These are phyloP conservation scores for Pseudopediastrum boryanum DNA, from an alignment of 139 green algal genomes.

Conservation along the genomic window DNA sequence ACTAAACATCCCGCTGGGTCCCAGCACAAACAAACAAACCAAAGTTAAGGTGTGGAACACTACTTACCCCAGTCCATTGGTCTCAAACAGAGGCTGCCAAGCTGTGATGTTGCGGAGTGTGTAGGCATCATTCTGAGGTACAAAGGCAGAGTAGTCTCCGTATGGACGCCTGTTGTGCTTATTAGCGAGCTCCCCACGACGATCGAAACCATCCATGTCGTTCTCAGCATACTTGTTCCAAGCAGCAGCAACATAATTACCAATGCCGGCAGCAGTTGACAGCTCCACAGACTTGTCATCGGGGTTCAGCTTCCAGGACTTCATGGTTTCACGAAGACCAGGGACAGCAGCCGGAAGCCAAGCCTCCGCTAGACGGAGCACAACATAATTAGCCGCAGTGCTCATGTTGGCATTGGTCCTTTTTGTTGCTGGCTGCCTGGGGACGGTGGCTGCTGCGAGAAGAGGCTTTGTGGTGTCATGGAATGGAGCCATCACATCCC, in stretches of 20 bases:
- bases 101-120: background rate
- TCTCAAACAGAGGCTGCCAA: slow-evolving; percentile 9
- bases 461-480: background rate
- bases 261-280: background rate
- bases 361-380: background rate
- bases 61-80: no score
- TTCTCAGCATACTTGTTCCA: background rate
- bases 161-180: background rate
- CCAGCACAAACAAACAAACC: no score
- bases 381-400: background rate
- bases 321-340: background rate
- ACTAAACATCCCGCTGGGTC: no score
- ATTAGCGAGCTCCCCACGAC: background rate
- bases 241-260: background rate
- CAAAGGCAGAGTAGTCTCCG: background rate
- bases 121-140: background rate
- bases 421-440: background rate
- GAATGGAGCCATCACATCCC: background rate
- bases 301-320: background rate
- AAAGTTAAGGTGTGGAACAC: no score
- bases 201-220: no score
- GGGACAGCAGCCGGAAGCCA: slow-evolving; percentile 8
- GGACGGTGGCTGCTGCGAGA: background rate
- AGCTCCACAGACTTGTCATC: background rate
- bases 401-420: background rate